Percentiles rank a stretch among this genome's conserved stretches.
Conservation (phyloP, 352 stramenopile genomes). For the Pythium monospermum region DNA sequence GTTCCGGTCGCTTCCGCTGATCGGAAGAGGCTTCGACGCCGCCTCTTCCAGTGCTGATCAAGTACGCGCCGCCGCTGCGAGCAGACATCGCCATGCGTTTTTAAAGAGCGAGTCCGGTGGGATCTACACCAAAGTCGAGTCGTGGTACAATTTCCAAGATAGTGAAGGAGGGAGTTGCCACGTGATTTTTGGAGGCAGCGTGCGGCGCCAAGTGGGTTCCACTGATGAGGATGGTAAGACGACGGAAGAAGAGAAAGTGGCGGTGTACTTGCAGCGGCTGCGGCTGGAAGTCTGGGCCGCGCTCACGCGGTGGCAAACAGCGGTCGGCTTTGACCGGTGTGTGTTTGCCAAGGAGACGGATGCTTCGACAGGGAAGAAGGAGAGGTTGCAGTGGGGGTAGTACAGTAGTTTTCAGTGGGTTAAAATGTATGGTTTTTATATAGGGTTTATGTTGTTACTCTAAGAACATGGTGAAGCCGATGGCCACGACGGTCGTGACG, state of each 20-base stretch:
- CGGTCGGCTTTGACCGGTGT: constrained; percentile 29
- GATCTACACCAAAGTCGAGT: constrained; percentile 57
- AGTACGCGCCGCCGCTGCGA: constrained; percentile 5
- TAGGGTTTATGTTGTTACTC: neutral
- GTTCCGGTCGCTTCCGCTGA: constrained; percentile 59
- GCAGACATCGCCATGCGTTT: constrained; percentile 34
- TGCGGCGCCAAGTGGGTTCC: no score
- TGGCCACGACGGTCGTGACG: neutral
- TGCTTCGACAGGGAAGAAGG: no score
- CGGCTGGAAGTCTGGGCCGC: constrained; percentile 60
- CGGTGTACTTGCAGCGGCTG: constrained; percentile 62
- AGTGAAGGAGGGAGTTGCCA: constrained; percentile 32
- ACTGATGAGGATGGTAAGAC: constrained; percentile 35
- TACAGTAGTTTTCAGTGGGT: no score
- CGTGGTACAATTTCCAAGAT: constrained; percentile 78
- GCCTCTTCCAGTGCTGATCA: no score
- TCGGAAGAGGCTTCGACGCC: constrained; percentile 7
- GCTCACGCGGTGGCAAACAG: constrained; percentile 63
- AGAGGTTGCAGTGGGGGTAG: no score
- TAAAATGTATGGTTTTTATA: neutral
- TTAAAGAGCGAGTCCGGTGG: constrained; percentile 34
- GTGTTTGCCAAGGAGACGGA: neutral
- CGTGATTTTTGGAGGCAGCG: constrained; percentile 58
- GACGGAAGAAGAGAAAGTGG: no score
- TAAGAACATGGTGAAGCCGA: constrained; percentile 7